Evolutionary conservation across 306 rosid species (phyloP), one percentile per base, ranked within the genome.

Genomic region (Rosa persica): DNA sequence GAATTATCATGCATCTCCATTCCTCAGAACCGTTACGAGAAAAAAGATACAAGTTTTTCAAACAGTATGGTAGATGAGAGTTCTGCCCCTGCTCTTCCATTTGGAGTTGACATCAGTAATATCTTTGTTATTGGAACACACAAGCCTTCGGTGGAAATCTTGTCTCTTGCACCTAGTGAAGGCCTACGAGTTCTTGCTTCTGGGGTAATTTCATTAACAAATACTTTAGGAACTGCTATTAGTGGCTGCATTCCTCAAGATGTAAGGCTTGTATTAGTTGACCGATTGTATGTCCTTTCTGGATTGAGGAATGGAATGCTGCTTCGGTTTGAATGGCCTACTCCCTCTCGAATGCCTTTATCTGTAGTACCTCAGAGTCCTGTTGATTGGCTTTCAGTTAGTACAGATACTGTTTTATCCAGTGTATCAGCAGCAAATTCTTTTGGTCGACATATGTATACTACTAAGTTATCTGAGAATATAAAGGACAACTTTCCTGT

Each of bases 241-340:
- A 89, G 90, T 88, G 94, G 96, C 46, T 92, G 97, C 84, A 85
- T 94, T 79, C 98, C 97, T 84, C 97, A 92, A 86, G 98, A 92
- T 80, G 98, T 92, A 75, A 84, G 90, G 79, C 97, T 94, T 82
- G 97, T 94, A 76, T 87, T 68, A 75, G 95, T 88, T 80, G 97
- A 89, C 72, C 88, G 86, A 82, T 84, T 82, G 73, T 94, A 94
- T 86, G 81, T 94, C 75, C 92, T 94, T 76, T 88, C 93, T 72
- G 98, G 98, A 62, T 85, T 94, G 86, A 88, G 97, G 91, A 94
- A 92, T 81, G 98, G 97, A 71, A 90, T 94, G 97, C 86, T 94
- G 67, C 97, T 94, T 82, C 93, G 98, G 52, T 94, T 94, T 78
- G 97, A 92, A 81, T 94, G 96, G 95, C 97, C 97, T 75, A 69